Percentiles rank a stretch among this genome's conserved stretches.
Evolutionary conservation across 2,329 filamentous ascomycete species (phyloP).

Genomic region (Ophiostoma sp.): DNA sequence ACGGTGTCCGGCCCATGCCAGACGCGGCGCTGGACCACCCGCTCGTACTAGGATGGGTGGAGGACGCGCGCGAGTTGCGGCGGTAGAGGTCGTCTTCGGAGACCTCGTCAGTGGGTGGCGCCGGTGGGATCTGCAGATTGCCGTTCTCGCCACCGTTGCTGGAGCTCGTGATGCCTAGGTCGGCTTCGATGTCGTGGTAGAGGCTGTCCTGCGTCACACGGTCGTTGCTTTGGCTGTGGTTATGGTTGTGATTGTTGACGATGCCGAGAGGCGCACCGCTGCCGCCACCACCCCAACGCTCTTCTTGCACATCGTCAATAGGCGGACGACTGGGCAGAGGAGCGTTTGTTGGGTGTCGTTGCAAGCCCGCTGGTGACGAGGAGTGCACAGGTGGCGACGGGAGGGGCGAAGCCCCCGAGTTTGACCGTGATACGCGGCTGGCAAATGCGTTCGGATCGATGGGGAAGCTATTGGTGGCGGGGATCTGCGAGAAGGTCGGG

Average conservation of each 20-base stretch:
- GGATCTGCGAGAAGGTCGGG: constrained; percentile 54
- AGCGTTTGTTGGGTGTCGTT: constrained; percentile 60
- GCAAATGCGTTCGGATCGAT: constrained; percentile 50
- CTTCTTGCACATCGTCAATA: constrained; percentile 47
- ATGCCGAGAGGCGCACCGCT: neutral
- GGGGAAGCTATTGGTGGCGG: constrained; percentile 52
- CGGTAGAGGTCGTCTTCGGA: constrained; percentile 22
- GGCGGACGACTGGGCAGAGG: constrained; percentile 56
- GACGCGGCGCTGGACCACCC: constrained; percentile 44
- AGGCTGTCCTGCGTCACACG: constrained; percentile 52
- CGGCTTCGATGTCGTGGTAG: constrained; percentile 59
- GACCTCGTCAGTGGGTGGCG: neutral
- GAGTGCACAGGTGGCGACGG: constrained; percentile 47
- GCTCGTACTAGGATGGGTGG: constrained; percentile 39
- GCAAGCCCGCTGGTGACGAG: constrained; percentile 49
- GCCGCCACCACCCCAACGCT: constrained; percentile 38
- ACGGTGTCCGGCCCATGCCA: constrained; percentile 37
- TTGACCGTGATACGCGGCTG: constrained; percentile 48
- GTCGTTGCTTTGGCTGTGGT: constrained; percentile 35
- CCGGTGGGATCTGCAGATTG: constrained; percentile 38
- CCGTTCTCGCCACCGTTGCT: constrained; percentile 51
- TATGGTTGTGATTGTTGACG: constrained; percentile 21
- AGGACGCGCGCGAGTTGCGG: constrained; percentile 53
- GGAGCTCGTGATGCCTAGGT: constrained; percentile 49
- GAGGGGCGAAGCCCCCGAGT: constrained; percentile 51